Evolutionary conservation across 805 yeast species (phyloP).

Genomic region (Debaryomyces tyrocola): DNA sequence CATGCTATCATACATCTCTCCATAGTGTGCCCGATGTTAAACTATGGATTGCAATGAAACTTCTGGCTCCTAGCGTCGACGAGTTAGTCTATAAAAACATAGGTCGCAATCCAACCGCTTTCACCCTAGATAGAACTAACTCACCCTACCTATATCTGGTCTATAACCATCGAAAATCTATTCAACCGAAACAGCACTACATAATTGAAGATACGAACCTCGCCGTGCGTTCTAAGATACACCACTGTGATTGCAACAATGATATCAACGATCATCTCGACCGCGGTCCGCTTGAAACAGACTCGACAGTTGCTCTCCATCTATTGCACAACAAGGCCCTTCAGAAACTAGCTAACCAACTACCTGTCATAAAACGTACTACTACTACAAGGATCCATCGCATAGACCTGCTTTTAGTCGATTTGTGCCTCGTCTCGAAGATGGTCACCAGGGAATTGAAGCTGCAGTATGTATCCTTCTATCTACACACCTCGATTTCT

Average conservation of each 20-base stretch:
- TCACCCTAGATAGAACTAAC: too few species aligned
- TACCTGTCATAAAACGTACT: neutral
- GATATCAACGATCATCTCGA: neutral
- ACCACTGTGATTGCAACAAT: neutral
- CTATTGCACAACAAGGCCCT: neutral
- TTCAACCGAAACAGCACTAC: neutral
- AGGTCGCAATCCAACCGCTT: too few species aligned
- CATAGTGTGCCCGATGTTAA: too few species aligned
- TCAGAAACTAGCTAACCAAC: neutral
- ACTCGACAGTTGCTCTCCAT: neutral
- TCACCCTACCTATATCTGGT: neutral
- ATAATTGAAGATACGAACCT: too few species aligned
- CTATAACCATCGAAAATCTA: neutral
- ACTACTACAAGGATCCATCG: neutral
- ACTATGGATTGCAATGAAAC: too few species aligned
- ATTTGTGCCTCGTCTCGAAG: neutral
- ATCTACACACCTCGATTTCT: neutral
- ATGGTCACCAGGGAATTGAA: neutral
- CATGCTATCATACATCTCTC: too few species aligned
- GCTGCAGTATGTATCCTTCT: neutral
- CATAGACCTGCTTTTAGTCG: slow-evolving; percentile 1
- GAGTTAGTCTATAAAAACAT: too few species aligned
- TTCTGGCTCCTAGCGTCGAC: too few species aligned
- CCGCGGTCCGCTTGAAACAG: too few species aligned
- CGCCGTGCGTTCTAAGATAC: too few species aligned